Evolutionary conservation across 441 rosid genomes (phyloP).

Genomic region (Pelargonium citronellum): DNA sequence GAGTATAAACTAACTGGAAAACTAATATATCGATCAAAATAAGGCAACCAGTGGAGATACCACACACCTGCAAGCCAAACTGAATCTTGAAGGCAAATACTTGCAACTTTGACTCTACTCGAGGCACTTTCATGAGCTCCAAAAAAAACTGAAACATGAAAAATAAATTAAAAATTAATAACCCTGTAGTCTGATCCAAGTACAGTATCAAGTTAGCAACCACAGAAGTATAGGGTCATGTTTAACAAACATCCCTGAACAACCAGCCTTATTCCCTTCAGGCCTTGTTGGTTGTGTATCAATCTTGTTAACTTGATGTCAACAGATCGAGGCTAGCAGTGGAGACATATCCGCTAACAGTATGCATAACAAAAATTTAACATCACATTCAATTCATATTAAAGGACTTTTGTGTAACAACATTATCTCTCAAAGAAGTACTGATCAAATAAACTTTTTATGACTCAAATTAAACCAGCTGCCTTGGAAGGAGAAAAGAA

Average conservation of each 20-base stretch:
- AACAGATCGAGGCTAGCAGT: neutral
- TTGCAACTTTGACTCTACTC: constrained; percentile 91
- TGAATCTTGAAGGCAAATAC: constrained; percentile 97
- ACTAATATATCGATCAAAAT: constrained; percentile 21
- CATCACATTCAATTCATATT: too few species aligned
- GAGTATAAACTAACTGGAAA: neutral
- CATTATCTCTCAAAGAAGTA: neutral
- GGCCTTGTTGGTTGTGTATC: neutral
- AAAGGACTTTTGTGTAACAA: too few species aligned
- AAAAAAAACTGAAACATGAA: constrained; percentile 59
- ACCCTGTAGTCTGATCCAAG: too few species aligned
- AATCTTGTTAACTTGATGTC: neutral
- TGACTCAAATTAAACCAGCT: neutral
- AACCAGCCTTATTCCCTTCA: neutral
- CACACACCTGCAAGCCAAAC: constrained; percentile 82
- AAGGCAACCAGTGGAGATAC: constrained; percentile 38
- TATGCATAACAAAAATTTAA: too few species aligned
- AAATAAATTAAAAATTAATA: neutral
- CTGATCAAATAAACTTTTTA: neutral
- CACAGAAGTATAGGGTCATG: too few species aligned
- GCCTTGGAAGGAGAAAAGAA: neutral
- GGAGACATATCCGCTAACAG: too few species aligned
- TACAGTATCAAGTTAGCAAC: too few species aligned
- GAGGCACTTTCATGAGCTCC: constrained; percentile 97
- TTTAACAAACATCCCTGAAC: neutral